Base-by-base conservation (phyloP, 179 eudicot genomes). In the Spinacia oleracea region DNA sequence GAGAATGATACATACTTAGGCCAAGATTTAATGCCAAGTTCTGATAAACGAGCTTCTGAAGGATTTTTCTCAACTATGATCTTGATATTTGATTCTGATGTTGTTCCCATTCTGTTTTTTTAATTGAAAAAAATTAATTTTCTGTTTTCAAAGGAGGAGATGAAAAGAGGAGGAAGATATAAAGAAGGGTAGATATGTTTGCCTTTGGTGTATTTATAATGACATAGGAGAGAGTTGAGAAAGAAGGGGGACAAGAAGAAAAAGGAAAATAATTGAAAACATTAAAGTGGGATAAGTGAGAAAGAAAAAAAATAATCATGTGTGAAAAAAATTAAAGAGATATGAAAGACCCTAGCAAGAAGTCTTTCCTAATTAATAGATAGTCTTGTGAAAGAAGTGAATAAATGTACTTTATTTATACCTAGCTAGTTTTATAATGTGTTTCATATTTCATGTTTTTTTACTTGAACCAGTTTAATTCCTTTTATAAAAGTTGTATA, bases 1-100 rank as follows among this genome's bases (percentile, higher is more conserved):
- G 6, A 5, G 21, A 65, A 12, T 5, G 12, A 9, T 25, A 80
- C 86, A 79, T 90, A 94, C 98, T 93, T 95, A 65, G 97, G 98
- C 97, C 98, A 95, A 43, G 94, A 95, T 48, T 87, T 91, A 80
- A 95, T 87, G 58, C 98, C 98, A 48, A 95, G 79, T 72, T 93
- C 88, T 27, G 94, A 83, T 29, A 93, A 88, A 76, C 93, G 92
- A 32, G 93, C 85, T 16, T 90, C 89, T 0, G 98, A 80, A 20
- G 88, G 92, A 70, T 91, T 95, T 79, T 55, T 90, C 83, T 95
- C 97, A 23, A 95, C 90, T 60, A 84, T 83, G 79, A 95, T 93
- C 46, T 78, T 80, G 11, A 87, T 84, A 66, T 77, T 79, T 81
- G 96, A 80, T 46, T 78, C 80, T 15, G 84, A 76, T 40, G 81